These are phyloP conservation scores for Andalucia godoyi DNA, from an alignment of 78 protist genomes.

Conservation along the genomic window DNA sequence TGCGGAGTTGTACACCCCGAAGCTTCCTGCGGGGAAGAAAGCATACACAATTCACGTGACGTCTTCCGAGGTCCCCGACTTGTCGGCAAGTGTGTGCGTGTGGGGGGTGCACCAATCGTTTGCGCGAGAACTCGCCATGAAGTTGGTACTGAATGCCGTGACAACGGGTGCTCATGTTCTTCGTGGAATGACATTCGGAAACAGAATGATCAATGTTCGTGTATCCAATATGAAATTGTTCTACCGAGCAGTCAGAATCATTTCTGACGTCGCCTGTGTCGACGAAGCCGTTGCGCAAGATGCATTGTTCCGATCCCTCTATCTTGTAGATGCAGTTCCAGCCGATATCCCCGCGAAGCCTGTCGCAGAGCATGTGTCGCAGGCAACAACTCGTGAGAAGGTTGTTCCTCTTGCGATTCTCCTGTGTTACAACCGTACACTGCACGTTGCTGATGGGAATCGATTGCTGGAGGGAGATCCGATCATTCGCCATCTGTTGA, in stretches of 20 bases:
- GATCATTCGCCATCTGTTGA: too few relatives aligned
- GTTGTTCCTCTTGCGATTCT: constrained; percentile 5
- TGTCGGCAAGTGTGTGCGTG: not conserved
- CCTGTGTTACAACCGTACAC: not conserved
- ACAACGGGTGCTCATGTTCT: constrained; percentile 63
- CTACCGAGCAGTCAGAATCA: constrained; percentile 42
- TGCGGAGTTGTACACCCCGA: not conserved
- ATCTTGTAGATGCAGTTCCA: not conserved
- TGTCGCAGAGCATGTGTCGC: not conserved
- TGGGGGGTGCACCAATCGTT: not conserved
- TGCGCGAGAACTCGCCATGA: constrained; percentile 54
- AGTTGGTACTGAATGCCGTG: constrained; percentile 43
- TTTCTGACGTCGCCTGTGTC: not conserved
- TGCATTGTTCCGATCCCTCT: not conserved
- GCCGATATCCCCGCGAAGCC: not conserved
- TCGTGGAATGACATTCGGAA: constrained; percentile 50
- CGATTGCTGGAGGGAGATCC: not conserved
- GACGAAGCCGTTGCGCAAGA: not conserved
- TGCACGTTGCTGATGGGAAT: not conserved
- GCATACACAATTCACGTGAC: not conserved
- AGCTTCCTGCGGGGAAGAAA: not conserved
- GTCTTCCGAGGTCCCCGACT: not conserved
- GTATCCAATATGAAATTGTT: constrained; percentile 60
- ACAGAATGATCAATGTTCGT: constrained; percentile 64
- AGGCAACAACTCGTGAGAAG: not conserved